Evolutionary conservation across 1,284 basidiomycete genomes (phyloP).

Genomic region (Fomitopsis schrenkii): DNA sequence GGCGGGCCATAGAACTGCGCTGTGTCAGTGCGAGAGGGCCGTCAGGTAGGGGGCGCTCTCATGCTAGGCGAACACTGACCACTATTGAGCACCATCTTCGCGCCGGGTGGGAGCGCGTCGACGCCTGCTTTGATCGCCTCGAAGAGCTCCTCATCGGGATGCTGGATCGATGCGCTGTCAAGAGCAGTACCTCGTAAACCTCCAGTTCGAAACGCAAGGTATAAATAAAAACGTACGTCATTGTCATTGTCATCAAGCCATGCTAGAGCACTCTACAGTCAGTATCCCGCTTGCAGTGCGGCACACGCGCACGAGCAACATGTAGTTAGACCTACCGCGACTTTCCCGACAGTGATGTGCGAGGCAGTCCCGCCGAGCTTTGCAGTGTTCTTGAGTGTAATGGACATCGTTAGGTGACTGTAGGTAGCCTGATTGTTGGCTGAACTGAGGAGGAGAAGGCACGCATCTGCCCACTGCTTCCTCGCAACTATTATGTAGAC

Average conservation of each 20-base stretch:
- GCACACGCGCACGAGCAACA: too few species aligned
- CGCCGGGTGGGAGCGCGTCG: conserved; percentile 41
- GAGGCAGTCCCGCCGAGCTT: conserved; percentile 33
- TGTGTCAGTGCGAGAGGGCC: not conserved
- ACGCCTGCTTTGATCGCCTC: conserved; percentile 61
- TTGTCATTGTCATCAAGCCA: conserved; percentile 54
- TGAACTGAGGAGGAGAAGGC: too few species aligned
- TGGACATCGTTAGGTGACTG: not conserved
- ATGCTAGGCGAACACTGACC: conserved; percentile 24
- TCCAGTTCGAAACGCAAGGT: not conserved
- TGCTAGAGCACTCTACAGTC: conserved; percentile 24
- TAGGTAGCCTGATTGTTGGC: too few species aligned
- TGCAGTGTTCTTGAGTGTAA: conserved; percentile 14
- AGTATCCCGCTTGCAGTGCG: not conserved
- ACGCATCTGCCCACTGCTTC: too few species aligned
- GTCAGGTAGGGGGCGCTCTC: not conserved
- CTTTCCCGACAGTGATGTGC: conserved; percentile 29
- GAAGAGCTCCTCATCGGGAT: conserved; percentile 54
- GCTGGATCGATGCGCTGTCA: conserved; percentile 27
- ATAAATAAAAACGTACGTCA: conserved; percentile 9
- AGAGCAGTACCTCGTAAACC: not conserved
- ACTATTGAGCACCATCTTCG: conserved; percentile 47
- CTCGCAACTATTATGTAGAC: too few species aligned
- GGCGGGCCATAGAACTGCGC: not conserved
- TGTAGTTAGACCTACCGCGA: conserved; percentile 28